phyloP scores from a whole-genome alignment of 1,284 basidiomycete species.

The Neonothopanus nambi region DNA sequence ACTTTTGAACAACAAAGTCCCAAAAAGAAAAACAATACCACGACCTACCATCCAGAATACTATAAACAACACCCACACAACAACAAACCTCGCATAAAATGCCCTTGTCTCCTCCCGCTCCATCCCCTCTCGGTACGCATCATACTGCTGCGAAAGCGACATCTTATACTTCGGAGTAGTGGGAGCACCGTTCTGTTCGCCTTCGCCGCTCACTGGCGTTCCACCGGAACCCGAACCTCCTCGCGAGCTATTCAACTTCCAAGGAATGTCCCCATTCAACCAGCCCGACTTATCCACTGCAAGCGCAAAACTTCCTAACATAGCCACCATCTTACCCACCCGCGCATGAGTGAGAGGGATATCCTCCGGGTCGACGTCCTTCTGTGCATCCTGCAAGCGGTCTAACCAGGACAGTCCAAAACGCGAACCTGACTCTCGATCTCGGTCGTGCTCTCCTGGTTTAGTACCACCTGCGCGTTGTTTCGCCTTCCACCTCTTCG shows the following conservation, averaged over 20 bases:
- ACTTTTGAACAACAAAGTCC: too few species aligned
- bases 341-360: constrained; percentile 39
- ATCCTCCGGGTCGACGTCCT: constrained; percentile 1
- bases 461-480: not conserved
- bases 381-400: constrained; percentile 1
- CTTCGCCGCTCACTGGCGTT: not conserved
- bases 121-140: constrained; percentile 29
- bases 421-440: too few species aligned
- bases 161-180: not conserved
- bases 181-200: not conserved
- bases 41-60: constrained; percentile 43
- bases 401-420: not conserved
- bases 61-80: constrained; percentile 40
- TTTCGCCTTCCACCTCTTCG: constrained; percentile 1
- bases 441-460: not conserved
- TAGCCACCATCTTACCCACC: constrained; percentile 52
- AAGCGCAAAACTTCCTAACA: constrained; percentile 50
- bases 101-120: constrained; percentile 37
- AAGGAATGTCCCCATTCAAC: constrained; percentile 9
- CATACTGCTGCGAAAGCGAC: constrained; percentile 24
- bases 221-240: not conserved
- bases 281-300: constrained; percentile 30
- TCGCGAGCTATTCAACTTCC: not conserved
- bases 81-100: constrained; percentile 36
- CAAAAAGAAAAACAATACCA: too few species aligned